Evolutionary conservation across 2,329 filamentous ascomycete genomes (phyloP).

Genomic region (Ophiostoma ulmi): DNA sequence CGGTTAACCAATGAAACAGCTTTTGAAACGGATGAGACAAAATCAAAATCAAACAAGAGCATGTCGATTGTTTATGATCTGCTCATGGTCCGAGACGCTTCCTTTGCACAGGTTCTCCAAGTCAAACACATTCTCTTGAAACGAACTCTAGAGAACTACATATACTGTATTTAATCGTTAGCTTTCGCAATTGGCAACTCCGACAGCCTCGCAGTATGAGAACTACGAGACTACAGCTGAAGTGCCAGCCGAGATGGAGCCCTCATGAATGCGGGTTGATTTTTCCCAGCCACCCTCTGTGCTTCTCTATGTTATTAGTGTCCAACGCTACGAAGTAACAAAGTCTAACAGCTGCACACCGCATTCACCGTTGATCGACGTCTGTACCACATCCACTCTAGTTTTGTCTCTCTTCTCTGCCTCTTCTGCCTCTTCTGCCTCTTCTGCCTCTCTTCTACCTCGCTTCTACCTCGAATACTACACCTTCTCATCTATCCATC

Average conservation of each 20-base stretch:
- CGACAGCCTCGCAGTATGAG: conserved; percentile 5
- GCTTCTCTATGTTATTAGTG: too few species aligned
- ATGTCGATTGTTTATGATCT: not conserved
- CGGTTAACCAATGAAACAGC: not conserved
- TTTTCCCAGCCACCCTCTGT: not conserved
- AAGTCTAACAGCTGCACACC: not conserved
- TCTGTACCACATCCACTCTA: not conserved
- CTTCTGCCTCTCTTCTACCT: not conserved
- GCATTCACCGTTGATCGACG: conserved; percentile 1
- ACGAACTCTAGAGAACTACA: not conserved
- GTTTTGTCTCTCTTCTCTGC: not conserved
- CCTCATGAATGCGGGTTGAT: not conserved
- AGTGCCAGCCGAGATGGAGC: not conserved
- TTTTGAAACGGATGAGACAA: not conserved
- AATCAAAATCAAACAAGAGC: not conserved
- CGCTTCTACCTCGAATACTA: not conserved
- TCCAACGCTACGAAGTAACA: not conserved
- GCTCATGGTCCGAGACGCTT: not conserved
- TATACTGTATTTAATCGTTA: too few species aligned
- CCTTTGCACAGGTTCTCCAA: not conserved
- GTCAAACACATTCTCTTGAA: not conserved
- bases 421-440: not conserved
- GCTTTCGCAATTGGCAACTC: not conserved
- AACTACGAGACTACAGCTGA: not conserved
- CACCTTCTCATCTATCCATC: not conserved